Conservation (phyloP, 2,329 filamentous ascomycete genomes). For the Trichoderma citrinoviride region DNA sequence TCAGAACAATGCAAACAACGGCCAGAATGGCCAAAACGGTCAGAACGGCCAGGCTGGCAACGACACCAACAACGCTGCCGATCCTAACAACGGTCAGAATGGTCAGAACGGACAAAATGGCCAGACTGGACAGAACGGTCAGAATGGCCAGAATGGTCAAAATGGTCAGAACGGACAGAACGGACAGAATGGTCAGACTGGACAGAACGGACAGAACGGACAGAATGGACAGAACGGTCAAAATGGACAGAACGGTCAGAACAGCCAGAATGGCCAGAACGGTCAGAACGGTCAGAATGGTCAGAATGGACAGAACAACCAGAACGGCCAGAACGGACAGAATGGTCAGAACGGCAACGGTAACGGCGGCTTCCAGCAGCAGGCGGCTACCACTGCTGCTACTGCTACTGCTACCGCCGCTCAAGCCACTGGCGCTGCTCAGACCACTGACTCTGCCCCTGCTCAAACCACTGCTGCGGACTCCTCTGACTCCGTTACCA, state of each 20-base stretch:
- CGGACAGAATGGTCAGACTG: not conserved
- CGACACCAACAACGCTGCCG: not conserved
- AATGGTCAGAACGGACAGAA: not conserved
- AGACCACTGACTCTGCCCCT: not conserved
- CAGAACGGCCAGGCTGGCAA: constrained; percentile 17
- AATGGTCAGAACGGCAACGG: constrained; percentile 10
- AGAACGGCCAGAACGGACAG: constrained; percentile 2
- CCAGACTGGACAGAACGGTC: not conserved
- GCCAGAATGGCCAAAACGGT: not conserved
- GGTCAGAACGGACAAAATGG: not conserved
- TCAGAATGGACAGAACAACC: not conserved
- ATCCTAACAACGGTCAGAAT: not conserved
- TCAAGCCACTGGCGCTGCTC: not conserved
- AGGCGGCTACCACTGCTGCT: not conserved
- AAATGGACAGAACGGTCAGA: constrained; percentile 17
- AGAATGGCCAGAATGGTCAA: not conserved
- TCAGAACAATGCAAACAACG: constrained; percentile 21
- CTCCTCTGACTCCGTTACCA: constrained; percentile 3
- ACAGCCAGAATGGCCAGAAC: constrained; percentile 12
- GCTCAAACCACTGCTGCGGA: not conserved
- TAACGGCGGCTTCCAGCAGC: not conserved
- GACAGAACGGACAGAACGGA: not conserved
- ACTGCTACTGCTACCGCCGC: not conserved
- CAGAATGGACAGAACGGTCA: constrained; percentile 10
- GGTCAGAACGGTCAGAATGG: constrained; percentile 1